Evolutionary conservation across 192 early-diverging fungal species (phyloP), one percentile per base, ranked within the genome.

Genomic region (Mycoemilia scoparia): DNA sequence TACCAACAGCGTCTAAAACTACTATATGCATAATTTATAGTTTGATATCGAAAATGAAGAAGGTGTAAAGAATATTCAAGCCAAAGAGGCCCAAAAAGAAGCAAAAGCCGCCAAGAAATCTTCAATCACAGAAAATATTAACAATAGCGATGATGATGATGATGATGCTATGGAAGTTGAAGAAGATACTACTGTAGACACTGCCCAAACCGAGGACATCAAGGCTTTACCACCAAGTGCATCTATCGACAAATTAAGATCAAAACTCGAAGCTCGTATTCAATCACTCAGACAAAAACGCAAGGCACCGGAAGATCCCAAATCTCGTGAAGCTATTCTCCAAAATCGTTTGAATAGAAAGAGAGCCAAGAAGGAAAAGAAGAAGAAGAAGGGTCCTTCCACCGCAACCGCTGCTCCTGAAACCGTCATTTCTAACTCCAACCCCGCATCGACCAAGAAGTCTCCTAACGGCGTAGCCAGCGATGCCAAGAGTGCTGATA

Each of bases 281-380:
- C 60, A 49, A 16, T 36, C 49, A 29, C 42, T 78, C 29, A 66
- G 73, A 19, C 49, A 69, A 23, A 72, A 74, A 29, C 70, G 79
- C 37, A 66, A 72, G 45, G 76, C 73, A 17, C 64, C 69, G 14
- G 57, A 60, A 24, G 51, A 46, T 34, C 67, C 64, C 19, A 29
- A 49, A 3, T 43, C 65, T 11, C 57, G 83, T 23, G 75, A 84
- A 32, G 79, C 79, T 7, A 73, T 85, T 43, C 51, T 86, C 29
- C 71, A 84, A 39, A 75, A 64, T 50, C 71, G 85, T 47, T 49
- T 74, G 47, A 77, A 73, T 61, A 58, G 64, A 46, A 69, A 74
- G 65, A 66, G 70, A 56, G 56, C 40, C 43, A 56, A 49, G 15
- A 53, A 59, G 33, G 51, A 55, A 29, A 42, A 41, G 19, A 41